A percentile compares a stretch with the other conserved stretches of the same genome.
phyloP scores from a whole-genome alignment of 192 early-diverging fungal species.

The Gaertneriomyces semiglobifer region DNA sequence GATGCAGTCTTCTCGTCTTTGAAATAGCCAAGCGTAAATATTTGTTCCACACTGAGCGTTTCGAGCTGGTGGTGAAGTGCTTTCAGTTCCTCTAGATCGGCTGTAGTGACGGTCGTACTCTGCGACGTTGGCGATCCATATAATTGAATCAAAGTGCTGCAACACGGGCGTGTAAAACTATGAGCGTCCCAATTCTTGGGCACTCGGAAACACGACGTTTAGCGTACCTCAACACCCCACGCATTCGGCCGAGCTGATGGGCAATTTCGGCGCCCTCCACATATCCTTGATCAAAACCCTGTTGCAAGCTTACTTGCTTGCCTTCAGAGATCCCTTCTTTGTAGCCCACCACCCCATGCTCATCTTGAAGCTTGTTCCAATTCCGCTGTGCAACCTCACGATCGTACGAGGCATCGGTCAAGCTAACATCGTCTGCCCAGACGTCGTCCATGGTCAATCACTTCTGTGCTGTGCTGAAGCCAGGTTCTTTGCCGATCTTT shows the following conservation, averaged over 20 bases:
- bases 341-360: constrained; percentile 63
- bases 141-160: constrained; percentile 9
- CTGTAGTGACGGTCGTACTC: neutral
- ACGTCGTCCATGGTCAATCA: constrained; percentile 39
- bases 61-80: constrained; percentile 6
- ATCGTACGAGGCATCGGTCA: constrained; percentile 50
- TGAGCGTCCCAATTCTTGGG: too few relatives aligned
- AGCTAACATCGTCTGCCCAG: constrained; percentile 46
- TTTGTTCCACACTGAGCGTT: constrained; percentile 3
- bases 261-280: constrained; percentile 53
- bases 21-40: constrained; percentile 23
- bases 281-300: constrained; percentile 63
- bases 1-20: neutral
- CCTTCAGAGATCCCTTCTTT: constrained; percentile 64
- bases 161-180: too few relatives aligned
- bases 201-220: neutral
- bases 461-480: neutral
- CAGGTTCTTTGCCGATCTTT: too few relatives aligned
- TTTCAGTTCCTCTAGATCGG: neutral
- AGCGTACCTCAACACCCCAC: constrained; percentile 51
- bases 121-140: neutral
- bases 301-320: constrained; percentile 54
- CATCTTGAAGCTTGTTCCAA: constrained; percentile 59
- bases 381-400: constrained; percentile 54
- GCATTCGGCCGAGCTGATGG: constrained; percentile 47